Base-by-base conservation (phyloP, 2,329 filamentous ascomycete species). In the Phaeosphaeria sp. region DNA sequence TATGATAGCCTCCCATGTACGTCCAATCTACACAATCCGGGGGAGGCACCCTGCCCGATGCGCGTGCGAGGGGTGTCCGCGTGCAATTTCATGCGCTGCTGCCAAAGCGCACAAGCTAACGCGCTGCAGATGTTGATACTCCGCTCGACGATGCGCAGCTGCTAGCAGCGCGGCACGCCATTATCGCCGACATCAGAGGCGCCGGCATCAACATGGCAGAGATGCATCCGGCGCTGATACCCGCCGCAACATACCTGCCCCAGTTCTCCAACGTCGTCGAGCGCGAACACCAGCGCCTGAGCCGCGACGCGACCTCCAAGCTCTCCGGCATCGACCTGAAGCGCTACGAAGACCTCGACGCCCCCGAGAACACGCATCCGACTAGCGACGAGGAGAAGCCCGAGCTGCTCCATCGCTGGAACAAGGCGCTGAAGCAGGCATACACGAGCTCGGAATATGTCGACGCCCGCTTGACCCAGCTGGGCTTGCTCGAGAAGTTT, bases 1-100 rank as follows among this genome's bases (percentile, higher is more conserved):
- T 89, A 93, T 79, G 91, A 95, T 74, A 92, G 90, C 21, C 87
- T 96, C 21, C 91, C 91, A 49, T 94, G 91, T 93, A 85, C 65
- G 86, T 70, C 24, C 33, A 59, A 59, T 64, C 42, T 65, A 27
- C 46, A 18, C 15, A 27, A 43, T 39, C 56, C 57, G 22, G 43
- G 58, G 59, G 49, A 71, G 83, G 88, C 59, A 87, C 91, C 79
- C 89, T 92, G 72, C 91, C 87, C 91, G 78, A 90, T 92, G 71
- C 91, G 89, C 44, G 65, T 58, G 54, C 58, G 61, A 57, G 61
- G 46, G 49, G 56, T 48, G 50, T 39, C 36, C 36, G 36, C 36
- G 36, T 39, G 36, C 36, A 39, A 39, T 39, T 25, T 39, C 49
- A 50, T 45, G 40, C 36, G 43, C 42, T 21, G 24, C 25, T 57